Base-by-base conservation (phyloP, 169 alveolate species). In the Plasmodium cynomolgi region DNA sequence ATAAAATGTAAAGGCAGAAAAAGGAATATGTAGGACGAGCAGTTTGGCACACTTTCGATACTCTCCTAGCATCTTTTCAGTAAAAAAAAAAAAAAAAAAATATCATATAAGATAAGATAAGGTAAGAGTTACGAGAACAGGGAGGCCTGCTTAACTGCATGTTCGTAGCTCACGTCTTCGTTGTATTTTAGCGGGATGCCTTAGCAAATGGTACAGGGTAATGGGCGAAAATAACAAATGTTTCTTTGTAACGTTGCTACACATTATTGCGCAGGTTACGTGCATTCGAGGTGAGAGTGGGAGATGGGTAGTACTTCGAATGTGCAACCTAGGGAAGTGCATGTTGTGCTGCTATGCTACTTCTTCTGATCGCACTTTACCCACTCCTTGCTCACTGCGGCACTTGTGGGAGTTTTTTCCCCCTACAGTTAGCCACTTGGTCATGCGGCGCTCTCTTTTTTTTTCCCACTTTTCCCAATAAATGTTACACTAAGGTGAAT, bases 111-210 rank as follows among this genome's bases (percentile, higher is more conserved):
- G 1, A 6, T 37, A 37, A 37, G 44, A 50, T 50, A 50, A 50
- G 2, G 4, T 50, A 17, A 50, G 62, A 2, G 17, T 86, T 74
- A 86, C 93, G 85, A 86, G 74, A 86, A 86, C 81, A 86, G 80
- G 79, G 93, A 86, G 29, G 93, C 93, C 33, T 86, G 93, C 56
- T 86, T 86, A 79, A 86, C 93, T n/a, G 93, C 93, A 41, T 75
- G 85, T 33, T 86, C 84, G 56, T 86, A 86, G 31, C 62, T 74
- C 47, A 79, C 93, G 26, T 86, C 93, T 75, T 86, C 93, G 74
- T 86, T 86, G 41, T 86, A 86, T 54, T 86, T 86, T 17, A 86
- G 58, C 29, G 93, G 93, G 20, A 86, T 86, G 26, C 93, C 93
- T 86, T 86, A 23, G n/a, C 23, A 68, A 26, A 13, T 68, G 34